Evolutionary conservation across 768 basidiomycete genomes (phyloP), one percentile per base, ranked within the genome.

Genomic region (Basidioascus undulatus): DNA sequence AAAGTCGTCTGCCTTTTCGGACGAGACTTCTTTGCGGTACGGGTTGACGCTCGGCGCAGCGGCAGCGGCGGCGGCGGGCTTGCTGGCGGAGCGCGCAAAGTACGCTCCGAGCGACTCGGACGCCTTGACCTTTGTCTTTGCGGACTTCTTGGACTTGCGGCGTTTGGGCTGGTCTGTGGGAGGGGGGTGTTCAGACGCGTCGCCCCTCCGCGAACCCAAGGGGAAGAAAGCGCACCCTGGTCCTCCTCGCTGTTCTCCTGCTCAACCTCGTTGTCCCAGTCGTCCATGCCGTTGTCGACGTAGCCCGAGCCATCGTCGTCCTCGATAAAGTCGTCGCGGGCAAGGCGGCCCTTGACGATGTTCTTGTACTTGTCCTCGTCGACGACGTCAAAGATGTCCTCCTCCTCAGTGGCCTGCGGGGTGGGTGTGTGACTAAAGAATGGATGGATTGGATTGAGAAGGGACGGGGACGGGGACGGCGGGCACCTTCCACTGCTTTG

Each of bases 211-310:
- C 25, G 15, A 24, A 25, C 19, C 7, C 13, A 13, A 35, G 15
- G 16, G 13, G 27, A 18, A 27, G 19, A 5, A 5, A 32, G 39
- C 40, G 15, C 57, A 61, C 6, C 71, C 72, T 73, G 68, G 6
- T 67, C 65, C 23, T 66, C 68, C n/a, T 69, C 66, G 39, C 55
- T 58, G 23, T 66, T 64, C 8, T 62, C 68, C 12, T 58, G 56
- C 36, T 49, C 54, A 20, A 50, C 45, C 11, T 49, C 48, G 28
- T 47, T 36, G 21, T 43, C 51, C 76, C 82, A 94, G 52, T 89
- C 86, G 44, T 96, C 92, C 73, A 84, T 75, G 5, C 92, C 92
- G 53, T 92, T 82, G 61, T 98, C 92, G 56, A 76, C 74, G 51
- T 98, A 96, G 5, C 83, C 92, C 12, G 65, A 44, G 0, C 76